phyloP scores from a whole-genome alignment of 2,329 filamentous ascomycete species.

The Nemania sp. region DNA sequence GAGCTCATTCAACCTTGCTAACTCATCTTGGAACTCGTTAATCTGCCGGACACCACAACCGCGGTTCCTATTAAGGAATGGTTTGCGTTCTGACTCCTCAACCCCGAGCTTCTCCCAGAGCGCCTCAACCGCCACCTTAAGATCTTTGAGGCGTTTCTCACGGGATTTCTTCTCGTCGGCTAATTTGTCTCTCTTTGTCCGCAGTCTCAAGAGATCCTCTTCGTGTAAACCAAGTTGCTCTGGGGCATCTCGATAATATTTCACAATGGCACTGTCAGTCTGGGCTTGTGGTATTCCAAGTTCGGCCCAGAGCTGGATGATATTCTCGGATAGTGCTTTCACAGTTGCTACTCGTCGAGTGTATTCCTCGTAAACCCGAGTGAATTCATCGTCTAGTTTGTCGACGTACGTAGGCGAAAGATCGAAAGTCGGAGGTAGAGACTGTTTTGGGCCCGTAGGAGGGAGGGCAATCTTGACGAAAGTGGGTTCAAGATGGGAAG shows the following conservation, averaged over 20 bases:
- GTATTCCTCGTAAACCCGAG: constrained; percentile 96
- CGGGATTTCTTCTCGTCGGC: constrained; percentile 88
- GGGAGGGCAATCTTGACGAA: constrained; percentile 90
- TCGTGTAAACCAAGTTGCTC: constrained; percentile 94
- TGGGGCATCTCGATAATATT: constrained; percentile 88
- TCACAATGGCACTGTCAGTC: constrained; percentile 87
- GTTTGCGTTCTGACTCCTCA: constrained; percentile 83
- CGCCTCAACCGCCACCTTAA: constrained; percentile 81
- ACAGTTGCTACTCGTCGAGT: constrained; percentile 83
- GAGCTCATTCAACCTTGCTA: constrained; percentile 86
- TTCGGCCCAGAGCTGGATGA: constrained; percentile 95
- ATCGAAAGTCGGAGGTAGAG: constrained; percentile 85
- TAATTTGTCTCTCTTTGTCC: constrained; percentile 81
- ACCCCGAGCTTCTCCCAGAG: constrained; percentile 91
- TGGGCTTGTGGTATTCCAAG: constrained; percentile 94
- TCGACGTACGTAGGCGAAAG: constrained; percentile 91
- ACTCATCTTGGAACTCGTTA: constrained; percentile 95
- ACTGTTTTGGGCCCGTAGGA: constrained; percentile 80
- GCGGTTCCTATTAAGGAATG: constrained; percentile 86
- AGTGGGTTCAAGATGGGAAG: constrained; percentile 89
- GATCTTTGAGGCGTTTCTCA: constrained; percentile 80
- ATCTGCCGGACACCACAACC: constrained; percentile 92
- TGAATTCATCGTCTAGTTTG: constrained; percentile 89
- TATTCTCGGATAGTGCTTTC: constrained; percentile 80
- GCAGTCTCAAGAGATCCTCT: constrained; percentile 81